Evolutionary conservation across 106 monocot genomes (phyloP), one percentile per base, ranked within the genome.

Genomic region (Dendrobium officinale): DNA sequence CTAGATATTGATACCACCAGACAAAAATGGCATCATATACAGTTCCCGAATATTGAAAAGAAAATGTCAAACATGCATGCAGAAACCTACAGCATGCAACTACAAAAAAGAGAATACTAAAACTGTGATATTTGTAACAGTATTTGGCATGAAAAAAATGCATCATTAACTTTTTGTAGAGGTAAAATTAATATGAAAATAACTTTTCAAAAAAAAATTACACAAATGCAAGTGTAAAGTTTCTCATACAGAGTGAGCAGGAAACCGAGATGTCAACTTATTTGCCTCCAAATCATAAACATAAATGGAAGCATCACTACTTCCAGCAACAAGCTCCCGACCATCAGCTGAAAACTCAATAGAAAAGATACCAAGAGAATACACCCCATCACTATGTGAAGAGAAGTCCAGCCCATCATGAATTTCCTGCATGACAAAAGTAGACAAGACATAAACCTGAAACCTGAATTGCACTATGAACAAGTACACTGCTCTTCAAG

Each of bases 301-400:
- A 86, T 89, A 90, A 79, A 97, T 86, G 20, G 92, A 87, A 74
- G 90, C 81, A 81, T 94, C 91, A 83, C 78, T 94, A 26, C 81
- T 90, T 78, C 97, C 97, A 79, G 97, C 97, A 79, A 94, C 88
- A 85, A 94, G 82, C 44, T 97, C 97, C 77, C 90, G 85, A 20
- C 97, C 94, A 87, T 97, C 92, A 77, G 85, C 88, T 81, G 97
- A 97, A 91, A 94, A 94, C 81, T 94, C 94, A 5, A 97, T 81
- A 61, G 97, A 94, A 80, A 97, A 97, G 81, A 94, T 88, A 16
- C 97, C 92, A 86, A 97, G 94, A 44, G 89, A 83, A 67, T 82
- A 81, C 72, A 58, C 84, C 42, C 79, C 88, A 55, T 87, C 84
- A 77, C 86, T 88, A 81, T 86, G 64, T 37, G 75, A 40, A 66